phyloP scores from a whole-genome alignment of 2,329 filamentous ascomycete species.

The Colletotrichum plurivorum region DNA sequence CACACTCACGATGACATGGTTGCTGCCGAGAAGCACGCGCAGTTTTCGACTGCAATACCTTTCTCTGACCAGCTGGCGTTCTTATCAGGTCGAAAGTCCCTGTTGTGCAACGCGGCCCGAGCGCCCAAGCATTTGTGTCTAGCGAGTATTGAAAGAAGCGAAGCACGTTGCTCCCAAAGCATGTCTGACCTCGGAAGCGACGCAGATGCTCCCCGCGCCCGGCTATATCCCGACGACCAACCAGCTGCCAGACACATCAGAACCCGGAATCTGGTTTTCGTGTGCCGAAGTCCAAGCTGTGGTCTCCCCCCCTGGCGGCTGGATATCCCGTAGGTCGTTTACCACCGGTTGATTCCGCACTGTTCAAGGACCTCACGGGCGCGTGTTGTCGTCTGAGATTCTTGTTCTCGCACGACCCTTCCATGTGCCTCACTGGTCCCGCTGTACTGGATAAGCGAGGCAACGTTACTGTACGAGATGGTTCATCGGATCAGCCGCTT shows the following conservation, averaged over 20 bases:
- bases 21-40: not conserved
- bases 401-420: not conserved
- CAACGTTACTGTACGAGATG: not conserved
- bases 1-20: not conserved
- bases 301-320: not conserved
- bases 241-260: not conserved
- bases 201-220: not conserved
- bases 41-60: not conserved
- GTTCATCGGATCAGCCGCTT: not conserved
- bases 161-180: not conserved
- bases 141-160: not conserved
- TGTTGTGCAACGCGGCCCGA: constrained; percentile 12
- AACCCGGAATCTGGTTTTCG: not conserved
- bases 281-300: not conserved
- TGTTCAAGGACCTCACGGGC: not conserved
- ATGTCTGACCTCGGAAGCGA: constrained; percentile 11
- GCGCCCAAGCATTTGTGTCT: not conserved
- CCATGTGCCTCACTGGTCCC: not conserved
- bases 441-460: not conserved
- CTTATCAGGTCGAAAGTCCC: not conserved
- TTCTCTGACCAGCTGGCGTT: not conserved
- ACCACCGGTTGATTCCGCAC: not conserved
- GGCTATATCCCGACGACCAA: not conserved
- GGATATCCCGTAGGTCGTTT: not conserved
- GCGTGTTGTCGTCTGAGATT: not conserved